Base-by-base conservation (phyloP, 1,284 basidiomycete species). In the Rhodotorula sp. region DNA sequence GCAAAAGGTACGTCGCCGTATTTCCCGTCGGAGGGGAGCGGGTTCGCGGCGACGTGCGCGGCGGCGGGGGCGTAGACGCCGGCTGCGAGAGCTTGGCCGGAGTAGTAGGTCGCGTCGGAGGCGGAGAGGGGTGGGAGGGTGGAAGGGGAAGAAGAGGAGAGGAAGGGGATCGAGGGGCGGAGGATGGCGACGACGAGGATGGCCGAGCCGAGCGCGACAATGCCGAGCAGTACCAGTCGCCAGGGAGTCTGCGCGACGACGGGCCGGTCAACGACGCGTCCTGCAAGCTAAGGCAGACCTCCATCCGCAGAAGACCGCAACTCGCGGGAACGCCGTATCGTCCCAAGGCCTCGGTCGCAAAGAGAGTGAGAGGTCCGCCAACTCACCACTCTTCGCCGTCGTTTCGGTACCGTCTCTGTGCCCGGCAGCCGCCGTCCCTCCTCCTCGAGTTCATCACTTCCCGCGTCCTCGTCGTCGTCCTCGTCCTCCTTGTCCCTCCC, bases 1-100 rank as follows among this genome's bases (percentile, higher is more conserved):
- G 73, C 73, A 53, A 75, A 75, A 16, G 73, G 73, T 16, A 71
- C 64, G 37, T 71, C 71, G 44, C 37, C 65, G 47, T 69, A 73
- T 30, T 67, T 67, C 22, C 47, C 65, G 50, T 65, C 73, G 0
- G 31, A 15, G 5, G 60, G 60, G 1, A 74, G 55, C 4, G 72
- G 72, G 52, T 74, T 74, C 1, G 53, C 2, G 0, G 68, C 56
- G 34, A 65, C 24, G 15, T 50, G n/a, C 9, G 57, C 37, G 18
- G 30, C 55, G 6, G 47, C 26, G 1, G 57, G n/a, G 26, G 58
- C 48, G 58, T 59, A 54, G 59, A 73, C 64, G 24, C 63, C 61
- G 0, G 52, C 20, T 1, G 59, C 16, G 34, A 60, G 48, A 9
- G 51, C 52, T 0, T 61, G 40, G 30, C 65, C 65, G 15, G 55